Conservation (phyloP, 2,329 filamentous ascomycete species). For the Penicillium janthinellum region DNA sequence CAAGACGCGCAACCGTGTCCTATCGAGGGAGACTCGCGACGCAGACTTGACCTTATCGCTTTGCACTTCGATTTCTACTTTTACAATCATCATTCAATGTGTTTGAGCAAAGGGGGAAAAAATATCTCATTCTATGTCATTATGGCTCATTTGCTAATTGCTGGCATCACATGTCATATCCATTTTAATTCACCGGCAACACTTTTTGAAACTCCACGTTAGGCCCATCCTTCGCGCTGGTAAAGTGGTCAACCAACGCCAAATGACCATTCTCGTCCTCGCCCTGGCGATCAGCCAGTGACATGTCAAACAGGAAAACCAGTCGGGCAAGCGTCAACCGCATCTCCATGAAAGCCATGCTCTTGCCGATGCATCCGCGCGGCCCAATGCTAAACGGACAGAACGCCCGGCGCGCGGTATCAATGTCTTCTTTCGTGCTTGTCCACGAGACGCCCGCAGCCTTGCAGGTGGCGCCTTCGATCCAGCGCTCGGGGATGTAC, state of each 20-base stretch:
- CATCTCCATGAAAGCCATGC: slow-evolving; percentile 48
- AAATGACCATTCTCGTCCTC: slow-evolving; percentile 40
- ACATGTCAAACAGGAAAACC: slow-evolving; percentile 45
- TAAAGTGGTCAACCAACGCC: slow-evolving; percentile 43
- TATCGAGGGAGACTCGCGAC: slow-evolving; percentile 8
- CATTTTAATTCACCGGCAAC: slow-evolving; percentile 1
- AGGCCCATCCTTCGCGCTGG: slow-evolving; percentile 40
- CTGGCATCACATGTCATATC: slow-evolving; percentile 6
- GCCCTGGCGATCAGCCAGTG: slow-evolving; percentile 35
- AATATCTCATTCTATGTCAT: slow-evolving; percentile 1
- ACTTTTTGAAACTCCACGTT: slow-evolving; percentile 35
- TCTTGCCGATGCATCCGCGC: slow-evolving; percentile 47
- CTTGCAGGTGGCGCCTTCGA: slow-evolving; percentile 50
- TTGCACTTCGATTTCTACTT: neutral
- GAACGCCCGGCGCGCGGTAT: slow-evolving; percentile 66
- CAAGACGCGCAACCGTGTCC: slow-evolving; percentile 29
- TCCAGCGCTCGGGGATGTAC: slow-evolving; percentile 68
- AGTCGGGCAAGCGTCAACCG: slow-evolving; percentile 42
- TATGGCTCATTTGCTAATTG: neutral
- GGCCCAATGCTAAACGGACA: slow-evolving; percentile 59
- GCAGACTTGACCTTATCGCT: neutral
- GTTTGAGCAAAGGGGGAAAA: neutral
- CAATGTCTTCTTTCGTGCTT: slow-evolving; percentile 53
- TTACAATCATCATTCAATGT: neutral
- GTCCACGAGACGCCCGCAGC: slow-evolving; percentile 40